Evolutionary conservation across 2,329 filamentous ascomycete genomes (phyloP), one percentile per base, ranked within the genome.

Genomic region (Scedosporium apiospermum): DNA sequence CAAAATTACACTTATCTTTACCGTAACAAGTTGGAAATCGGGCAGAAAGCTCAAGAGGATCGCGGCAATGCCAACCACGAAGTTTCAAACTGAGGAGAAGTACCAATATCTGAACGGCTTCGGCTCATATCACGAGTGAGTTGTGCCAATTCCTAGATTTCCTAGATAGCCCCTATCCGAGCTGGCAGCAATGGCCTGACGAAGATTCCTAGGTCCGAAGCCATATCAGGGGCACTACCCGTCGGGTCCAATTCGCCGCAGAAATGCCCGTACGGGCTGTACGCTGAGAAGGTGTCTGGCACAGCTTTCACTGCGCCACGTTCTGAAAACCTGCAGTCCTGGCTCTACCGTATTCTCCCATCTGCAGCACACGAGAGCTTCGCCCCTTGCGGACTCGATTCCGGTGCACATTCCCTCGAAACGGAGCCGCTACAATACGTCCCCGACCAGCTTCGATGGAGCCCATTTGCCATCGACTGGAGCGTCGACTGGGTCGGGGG

Each of bases 351-450:
- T 27, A 69, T 71, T 6, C 66, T 68, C 10, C 74, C 73, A 1
- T 71, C 73, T 1, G 72, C 71, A 6, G 71, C 70, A 1, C 73
- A 75, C 62, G 65, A 66, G 27, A 62, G 63, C 2, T 65, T 68
- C 6, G 42, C 83, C 82, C 67, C 70, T 78, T 3, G 75, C 76
- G 7, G 69, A 27, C 26, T 3, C 3, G 5, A 27, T 27, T 75
- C 23, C 82, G 82, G 66, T 71, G 75, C 2, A 71, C 82, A 80
- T n/a, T n/a, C n/a, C n/a, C n/a, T n/a, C n/a, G 81, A 71, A 74
- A 16, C 77, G 79, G 2, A 78, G 82, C 59, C 63, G n/a, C 30
- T 42, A 21, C 30, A 89, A 53, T 16, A 57, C 23, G 7, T 38
- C 38, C 9, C 61, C 21, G 1, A 59, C 57, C 7, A 49, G 30